Evolutionary conservation across 2,329 filamentous ascomycete species (phyloP), one percentile per base, ranked within the genome.

Genomic region (Colletotrichum musae): DNA sequence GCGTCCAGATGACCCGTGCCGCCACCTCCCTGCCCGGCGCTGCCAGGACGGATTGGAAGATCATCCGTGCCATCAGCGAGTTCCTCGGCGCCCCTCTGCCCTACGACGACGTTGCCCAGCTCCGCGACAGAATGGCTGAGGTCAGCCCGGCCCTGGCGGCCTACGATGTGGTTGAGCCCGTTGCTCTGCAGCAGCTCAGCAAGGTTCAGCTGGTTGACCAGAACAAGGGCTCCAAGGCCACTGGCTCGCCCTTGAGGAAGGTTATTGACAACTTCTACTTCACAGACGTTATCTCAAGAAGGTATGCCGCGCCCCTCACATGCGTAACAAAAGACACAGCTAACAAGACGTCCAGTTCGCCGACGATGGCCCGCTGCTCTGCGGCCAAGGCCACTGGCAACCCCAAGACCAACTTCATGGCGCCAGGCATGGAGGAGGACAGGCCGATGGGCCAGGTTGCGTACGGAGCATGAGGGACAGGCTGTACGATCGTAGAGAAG

Each of bases 261-360:
- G 90, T 93, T 66, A 94, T 99, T 75, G 91, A 97, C 77, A 94
- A 99, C 86, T 99, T 99, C 82, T 99, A 95, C 86, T 97, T 98
- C 83, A 99, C 96, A 81, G 95, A 99, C 83, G 91, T 92, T 68
- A 98, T 99, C 81, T 97, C 95, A 47, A 92, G 96, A 88, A 98
- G 94, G 94, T 96, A 85, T 81, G 90, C 41, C 52, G 58, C 62
- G 68, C 43, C 52, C 72, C 68, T 65, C 74, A 71, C 77, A 12
- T 7, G 21, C 3, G 6, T 5, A 5, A 5, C 9, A 15, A 41
- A 39, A 26, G 6, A 6, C 13, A 60, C 43, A 57, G 13, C 71
- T 66, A 70, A 73, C 73, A 65, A 65, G 60, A 18, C 1, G n/a
- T 21, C 52, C 71, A 97, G 95, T 86, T 98, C 95, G 72, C 95